A percentile compares a stretch with the other conserved stretches of the same genome.
Conservation (phyloP, 495 filamentous ascomycete genomes). For the Corynascus novoguineensis region DNA sequence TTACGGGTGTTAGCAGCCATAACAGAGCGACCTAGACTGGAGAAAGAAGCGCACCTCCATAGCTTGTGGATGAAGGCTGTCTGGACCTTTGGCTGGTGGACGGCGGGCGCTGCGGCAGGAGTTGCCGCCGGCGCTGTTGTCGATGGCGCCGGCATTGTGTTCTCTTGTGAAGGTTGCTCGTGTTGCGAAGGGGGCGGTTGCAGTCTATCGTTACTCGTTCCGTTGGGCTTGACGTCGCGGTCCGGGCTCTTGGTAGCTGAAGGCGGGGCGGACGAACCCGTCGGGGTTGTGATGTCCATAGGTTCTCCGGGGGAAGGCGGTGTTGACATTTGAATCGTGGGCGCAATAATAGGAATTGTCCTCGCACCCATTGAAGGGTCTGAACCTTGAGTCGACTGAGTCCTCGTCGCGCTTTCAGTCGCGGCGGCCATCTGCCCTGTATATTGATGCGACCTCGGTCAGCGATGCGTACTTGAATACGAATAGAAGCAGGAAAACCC, state of each 20-base stretch:
- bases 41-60: slow-evolving; percentile 70
- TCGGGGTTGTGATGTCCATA: slow-evolving; percentile 48
- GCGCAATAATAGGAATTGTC: slow-evolving; percentile 45
- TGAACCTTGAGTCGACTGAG: slow-evolving; percentile 32
- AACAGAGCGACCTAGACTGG: slow-evolving; percentile 3
- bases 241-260: slow-evolving; percentile 43
- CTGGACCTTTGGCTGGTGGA: slow-evolving; percentile 95
- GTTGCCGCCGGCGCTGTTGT: no score
- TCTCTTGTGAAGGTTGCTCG: slow-evolving; percentile 30
- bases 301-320: slow-evolving; percentile 47
- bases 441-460: slow-evolving; percentile 18
- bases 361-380: slow-evolving; percentile 41
- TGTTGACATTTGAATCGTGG: slow-evolving; percentile 46
- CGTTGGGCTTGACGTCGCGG: slow-evolving; percentile 37
- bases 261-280: slow-evolving; percentile 39
- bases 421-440: slow-evolving; percentile 46
- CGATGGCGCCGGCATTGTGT: slow-evolving; percentile 40
- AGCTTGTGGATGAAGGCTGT: slow-evolving; percentile 99
- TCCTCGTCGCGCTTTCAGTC: slow-evolving; percentile 44
- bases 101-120: slow-evolving; percentile 74
- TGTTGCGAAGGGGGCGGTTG: slow-evolving; percentile 25
- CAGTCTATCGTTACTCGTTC: slow-evolving; percentile 26
- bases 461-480: slow-evolving; percentile 17
- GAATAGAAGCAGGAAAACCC: background rate
- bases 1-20: slow-evolving; percentile 35